phyloP scores from a whole-genome alignment of 495 filamentous ascomycete species.

The Xylaria intraflava region DNA sequence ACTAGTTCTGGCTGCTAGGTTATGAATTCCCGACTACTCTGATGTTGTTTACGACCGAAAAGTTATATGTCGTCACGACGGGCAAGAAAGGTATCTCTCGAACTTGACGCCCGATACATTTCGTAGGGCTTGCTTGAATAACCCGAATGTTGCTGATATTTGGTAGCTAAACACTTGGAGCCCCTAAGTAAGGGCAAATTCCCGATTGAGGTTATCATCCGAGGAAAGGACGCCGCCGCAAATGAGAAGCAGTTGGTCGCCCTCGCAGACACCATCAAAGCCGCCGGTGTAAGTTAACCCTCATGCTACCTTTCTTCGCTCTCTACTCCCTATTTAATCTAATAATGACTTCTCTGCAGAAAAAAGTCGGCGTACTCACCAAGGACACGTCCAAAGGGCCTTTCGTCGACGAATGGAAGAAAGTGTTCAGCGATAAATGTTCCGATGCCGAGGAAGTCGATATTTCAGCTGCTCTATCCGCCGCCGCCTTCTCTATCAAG shows the following conservation, averaged over 20 bases:
- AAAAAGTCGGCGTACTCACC: slow-evolving; percentile 77
- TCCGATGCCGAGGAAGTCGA: slow-evolving; percentile 88
- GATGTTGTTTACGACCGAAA: slow-evolving; percentile 82
- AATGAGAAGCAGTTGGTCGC: slow-evolving; percentile 83
- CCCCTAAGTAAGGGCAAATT: slow-evolving; percentile 86
- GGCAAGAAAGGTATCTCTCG: slow-evolving; percentile 77
- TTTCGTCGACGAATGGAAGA: slow-evolving; percentile 95
- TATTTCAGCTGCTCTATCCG: slow-evolving; percentile 71
- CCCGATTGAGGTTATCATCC: slow-evolving; percentile 79
- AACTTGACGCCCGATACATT: neutral
- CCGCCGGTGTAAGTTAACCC: slow-evolving; percentile 64
- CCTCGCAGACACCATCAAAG: slow-evolving; percentile 77
- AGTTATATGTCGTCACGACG: slow-evolving; percentile 85
- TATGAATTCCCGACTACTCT: slow-evolving; percentile 98
- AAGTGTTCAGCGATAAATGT: slow-evolving; percentile 62
- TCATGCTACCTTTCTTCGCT: neutral
- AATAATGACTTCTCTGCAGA: slow-evolving; percentile 41
- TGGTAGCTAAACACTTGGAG: slow-evolving; percentile 82
- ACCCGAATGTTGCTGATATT: neutral
- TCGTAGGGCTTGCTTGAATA: neutral
- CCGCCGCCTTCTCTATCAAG: slow-evolving; percentile 84
- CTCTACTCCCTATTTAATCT: neutral
- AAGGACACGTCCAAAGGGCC: slow-evolving; percentile 82
- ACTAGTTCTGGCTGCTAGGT: slow-evolving; percentile 93
- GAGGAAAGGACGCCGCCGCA: slow-evolving; percentile 80